Evolutionary conservation across 768 basidiomycete species (phyloP).

Genomic region (Mycena capillaripes): DNA sequence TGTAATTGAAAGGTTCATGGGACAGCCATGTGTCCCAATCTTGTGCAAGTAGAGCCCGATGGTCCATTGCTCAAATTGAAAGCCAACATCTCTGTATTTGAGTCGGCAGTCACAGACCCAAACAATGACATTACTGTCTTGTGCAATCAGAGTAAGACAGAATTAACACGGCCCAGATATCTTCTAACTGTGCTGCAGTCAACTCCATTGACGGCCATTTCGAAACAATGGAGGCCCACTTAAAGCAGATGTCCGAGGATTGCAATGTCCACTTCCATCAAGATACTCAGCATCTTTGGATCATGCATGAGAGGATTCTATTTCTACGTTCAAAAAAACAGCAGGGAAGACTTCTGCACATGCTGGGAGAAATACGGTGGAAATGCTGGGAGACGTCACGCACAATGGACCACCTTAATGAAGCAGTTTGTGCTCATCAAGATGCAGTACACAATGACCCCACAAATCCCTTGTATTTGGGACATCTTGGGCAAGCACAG

Average conservation of each 20-base stretch:
- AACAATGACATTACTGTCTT: neutral
- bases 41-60: neutral
- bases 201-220: neutral
- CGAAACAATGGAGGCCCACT: neutral
- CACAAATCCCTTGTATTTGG: neutral
- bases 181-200: neutral
- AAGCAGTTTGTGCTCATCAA: neutral
- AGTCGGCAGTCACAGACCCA: neutral
- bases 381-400: neutral
- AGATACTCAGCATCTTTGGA: neutral
- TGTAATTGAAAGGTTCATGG: neutral
- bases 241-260: neutral
- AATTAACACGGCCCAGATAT: neutral
- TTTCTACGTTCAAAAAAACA: neutral
- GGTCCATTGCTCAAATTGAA: neutral
- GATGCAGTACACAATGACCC: conserved; percentile 5
- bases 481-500: neutral
- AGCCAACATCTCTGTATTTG: neutral
- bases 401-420: neutral
- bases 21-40: neutral
- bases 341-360: neutral
- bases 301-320: neutral
- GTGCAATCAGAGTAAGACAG: neutral
- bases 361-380: neutral
- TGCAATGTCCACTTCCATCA: neutral